Conservation (phyloP, 2,329 filamentous ascomycete species). For the Apiospora aurea region DNA sequence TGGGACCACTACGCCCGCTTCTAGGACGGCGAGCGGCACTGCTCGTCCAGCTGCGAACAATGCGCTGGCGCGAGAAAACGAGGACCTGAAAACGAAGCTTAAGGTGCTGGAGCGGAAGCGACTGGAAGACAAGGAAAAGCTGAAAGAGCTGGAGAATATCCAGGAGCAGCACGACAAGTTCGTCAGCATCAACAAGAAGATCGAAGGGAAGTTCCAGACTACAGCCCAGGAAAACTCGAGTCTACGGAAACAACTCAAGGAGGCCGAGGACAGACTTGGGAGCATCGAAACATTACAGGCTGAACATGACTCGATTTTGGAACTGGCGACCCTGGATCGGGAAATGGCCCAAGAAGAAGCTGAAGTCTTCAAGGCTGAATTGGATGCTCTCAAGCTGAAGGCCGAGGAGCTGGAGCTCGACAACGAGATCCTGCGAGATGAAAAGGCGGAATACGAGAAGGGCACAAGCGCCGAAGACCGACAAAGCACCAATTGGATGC, state of each 20-base stretch:
- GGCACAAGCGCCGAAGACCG: conserved; percentile 90
- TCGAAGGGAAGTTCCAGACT: conserved; percentile 87
- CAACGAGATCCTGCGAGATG: conserved; percentile 83
- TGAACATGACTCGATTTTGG: conserved; percentile 84
- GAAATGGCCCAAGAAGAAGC: conserved; percentile 97
- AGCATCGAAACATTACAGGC: conserved; percentile 77
- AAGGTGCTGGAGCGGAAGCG: conserved; percentile 88
- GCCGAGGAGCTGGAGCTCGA: conserved; percentile 88
- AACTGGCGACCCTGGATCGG: conserved; percentile 86
- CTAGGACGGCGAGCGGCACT: conserved; percentile 38
- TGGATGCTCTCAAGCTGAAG: conserved; percentile 77
- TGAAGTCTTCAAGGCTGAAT: conserved; percentile 80
- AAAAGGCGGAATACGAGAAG: conserved; percentile 83
- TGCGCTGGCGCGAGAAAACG: conserved; percentile 71
- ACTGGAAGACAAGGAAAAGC: conserved; percentile 81
- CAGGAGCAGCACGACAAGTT: conserved; percentile 80
- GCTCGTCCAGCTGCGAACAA: conserved; percentile 53
- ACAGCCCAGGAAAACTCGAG: conserved; percentile 82
- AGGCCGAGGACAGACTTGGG: conserved; percentile 73
- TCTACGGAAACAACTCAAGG: conserved; percentile 78
- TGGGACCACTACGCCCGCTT: conserved; percentile 40
- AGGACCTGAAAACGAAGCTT: conserved; percentile 88
- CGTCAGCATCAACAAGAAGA: conserved; percentile 85
- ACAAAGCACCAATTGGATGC: conserved; percentile 85
- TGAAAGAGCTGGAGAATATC: conserved; percentile 79